Percentiles rank a stretch among this genome's conserved stretches.
phyloP scores from a whole-genome alignment of 169 alveolate genomes.

The Perkinsus olseni region DNA sequence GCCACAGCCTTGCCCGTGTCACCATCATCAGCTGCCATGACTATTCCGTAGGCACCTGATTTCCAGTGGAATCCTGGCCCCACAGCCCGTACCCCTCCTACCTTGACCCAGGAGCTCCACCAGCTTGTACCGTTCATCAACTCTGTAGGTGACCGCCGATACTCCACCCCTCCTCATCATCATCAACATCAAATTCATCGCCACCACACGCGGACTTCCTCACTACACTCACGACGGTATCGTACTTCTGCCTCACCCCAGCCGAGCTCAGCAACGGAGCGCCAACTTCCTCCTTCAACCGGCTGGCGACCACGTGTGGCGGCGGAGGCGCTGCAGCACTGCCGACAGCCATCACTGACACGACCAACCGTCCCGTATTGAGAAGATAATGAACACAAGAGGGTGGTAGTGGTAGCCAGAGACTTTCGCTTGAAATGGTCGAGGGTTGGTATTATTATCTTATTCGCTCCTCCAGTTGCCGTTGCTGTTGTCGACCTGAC shows the following conservation, averaged over 20 bases:
- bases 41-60: too few relatives aligned
- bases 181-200: background rate
- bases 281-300: background rate
- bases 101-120: background rate
- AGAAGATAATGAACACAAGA: too few relatives aligned
- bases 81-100: background rate
- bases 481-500: too few relatives aligned
- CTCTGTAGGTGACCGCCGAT: background rate
- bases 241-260: background rate
- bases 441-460: too few relatives aligned
- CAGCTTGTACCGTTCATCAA: background rate
- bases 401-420: too few relatives aligned
- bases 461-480: too few relatives aligned
- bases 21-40: background rate
- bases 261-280: background rate
- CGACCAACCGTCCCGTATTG: too few relatives aligned
- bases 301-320: background rate
- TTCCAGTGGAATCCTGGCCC: too few relatives aligned
- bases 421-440: too few relatives aligned
- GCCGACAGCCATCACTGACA: too few relatives aligned
- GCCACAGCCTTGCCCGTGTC: slow-evolving; percentile 22
- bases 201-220: background rate
- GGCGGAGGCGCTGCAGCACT: background rate
- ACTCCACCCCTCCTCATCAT: background rate
- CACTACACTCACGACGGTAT: background rate